Evolutionary conservation across 192 early-diverging fungal species (phyloP).

Genomic region (Coemansia erecta): DNA sequence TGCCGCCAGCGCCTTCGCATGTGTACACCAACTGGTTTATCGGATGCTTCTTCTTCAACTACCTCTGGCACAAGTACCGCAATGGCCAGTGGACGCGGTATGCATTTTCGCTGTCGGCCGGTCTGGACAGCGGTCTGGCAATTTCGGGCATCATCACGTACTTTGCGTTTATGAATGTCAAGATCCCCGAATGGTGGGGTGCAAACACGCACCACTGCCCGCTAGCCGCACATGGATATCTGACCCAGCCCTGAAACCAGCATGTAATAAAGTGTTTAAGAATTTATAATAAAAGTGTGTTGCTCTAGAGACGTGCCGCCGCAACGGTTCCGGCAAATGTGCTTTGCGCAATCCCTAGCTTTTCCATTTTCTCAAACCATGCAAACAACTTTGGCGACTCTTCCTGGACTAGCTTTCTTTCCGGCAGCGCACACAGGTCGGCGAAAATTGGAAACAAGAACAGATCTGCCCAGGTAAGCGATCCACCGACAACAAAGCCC

Average conservation of each 20-base stretch:
- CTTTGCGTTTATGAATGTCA: constrained; percentile 40
- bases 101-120: constrained; percentile 59
- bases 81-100: constrained; percentile 63
- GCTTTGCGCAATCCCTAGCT: constrained; percentile 10
- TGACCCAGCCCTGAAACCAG: constrained; percentile 8
- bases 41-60: constrained; percentile 70
- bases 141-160: constrained; percentile 51
- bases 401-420: constrained; percentile 7
- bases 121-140: constrained; percentile 56
- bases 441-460: constrained; percentile 33
- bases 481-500: constrained; percentile 18
- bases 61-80: constrained; percentile 62
- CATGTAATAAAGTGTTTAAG: too few species aligned
- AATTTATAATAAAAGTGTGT: background rate
- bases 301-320: constrained; percentile 4
- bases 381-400: constrained; percentile 17
- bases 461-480: constrained; percentile 41
- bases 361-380: constrained; percentile 25
- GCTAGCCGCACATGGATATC: constrained; percentile 20
- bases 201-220: constrained; percentile 36
- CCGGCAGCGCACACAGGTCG: constrained; percentile 23
- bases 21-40: constrained; percentile 54
- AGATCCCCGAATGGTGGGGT: constrained; percentile 52
- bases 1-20: constrained; percentile 61
- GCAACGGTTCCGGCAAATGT: constrained; percentile 34